Evolutionary conservation across 2,329 filamentous ascomycete genomes (phyloP).

Genomic region (Penicillium crustosum): DNA sequence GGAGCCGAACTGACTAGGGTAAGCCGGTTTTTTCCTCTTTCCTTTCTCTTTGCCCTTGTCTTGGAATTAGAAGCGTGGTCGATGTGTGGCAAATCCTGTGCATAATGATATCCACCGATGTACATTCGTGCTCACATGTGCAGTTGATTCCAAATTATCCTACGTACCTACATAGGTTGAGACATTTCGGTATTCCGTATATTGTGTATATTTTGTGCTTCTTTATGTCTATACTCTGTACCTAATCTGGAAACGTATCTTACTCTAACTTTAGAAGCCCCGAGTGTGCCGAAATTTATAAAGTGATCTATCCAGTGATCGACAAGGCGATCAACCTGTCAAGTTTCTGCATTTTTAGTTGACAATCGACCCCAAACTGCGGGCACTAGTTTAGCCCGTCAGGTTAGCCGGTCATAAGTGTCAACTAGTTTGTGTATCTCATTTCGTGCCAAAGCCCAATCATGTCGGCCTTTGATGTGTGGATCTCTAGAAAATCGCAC

Average conservation of each 20-base stretch:
- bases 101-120: constrained; percentile 1
- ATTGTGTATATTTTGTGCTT: not conserved
- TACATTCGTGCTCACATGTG: not conserved
- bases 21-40: constrained; percentile 4
- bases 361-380: not conserved
- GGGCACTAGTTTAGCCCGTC: not conserved
- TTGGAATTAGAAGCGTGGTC: constrained; percentile 13
- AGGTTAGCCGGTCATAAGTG: not conserved
- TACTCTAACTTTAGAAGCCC: not conserved
- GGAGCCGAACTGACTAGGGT: constrained; percentile 11
- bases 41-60: not conserved
- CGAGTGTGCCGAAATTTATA: not conserved
- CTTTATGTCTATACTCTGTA: no score
- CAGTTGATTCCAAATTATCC: constrained; percentile 10
- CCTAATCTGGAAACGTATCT: not conserved
- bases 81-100: constrained; percentile 17
- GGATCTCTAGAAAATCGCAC: not conserved
- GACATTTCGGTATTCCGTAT: not conserved
- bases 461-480: not conserved
- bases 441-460: not conserved
- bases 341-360: not conserved
- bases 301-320: not conserved
- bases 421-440: not conserved
- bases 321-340: not conserved
- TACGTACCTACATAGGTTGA: no score